Conservation (phyloP, 345 rosid genomes). For the Zanthoxylum bungeanum region DNA sequence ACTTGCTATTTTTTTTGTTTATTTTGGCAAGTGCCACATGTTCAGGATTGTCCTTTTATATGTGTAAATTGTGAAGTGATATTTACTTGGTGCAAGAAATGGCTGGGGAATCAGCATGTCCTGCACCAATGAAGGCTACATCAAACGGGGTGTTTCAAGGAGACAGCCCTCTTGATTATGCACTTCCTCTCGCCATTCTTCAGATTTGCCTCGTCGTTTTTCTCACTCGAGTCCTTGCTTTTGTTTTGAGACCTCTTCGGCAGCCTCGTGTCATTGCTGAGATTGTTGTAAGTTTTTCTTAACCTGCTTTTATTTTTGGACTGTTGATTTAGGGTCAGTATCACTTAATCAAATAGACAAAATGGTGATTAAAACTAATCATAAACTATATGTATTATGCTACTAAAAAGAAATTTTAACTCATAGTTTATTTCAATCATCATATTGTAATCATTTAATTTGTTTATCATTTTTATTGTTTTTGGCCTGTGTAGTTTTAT, state of each 20-base stretch:
- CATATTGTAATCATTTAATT: too few species aligned
- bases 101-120: conserved; percentile 32
- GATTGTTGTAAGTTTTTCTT: conserved; percentile 61
- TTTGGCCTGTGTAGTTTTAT: too few species aligned
- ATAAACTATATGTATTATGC: too few species aligned
- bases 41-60: too few species aligned
- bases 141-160: conserved; percentile 88
- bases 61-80: too few species aligned
- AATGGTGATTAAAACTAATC: too few species aligned
- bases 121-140: conserved; percentile 68
- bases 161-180: conserved; percentile 64
- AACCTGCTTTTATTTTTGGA: not conserved
- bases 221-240: conserved; percentile 75
- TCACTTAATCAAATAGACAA: too few species aligned
- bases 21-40: not conserved
- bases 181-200: conserved; percentile 84
- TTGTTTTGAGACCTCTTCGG: conserved; percentile 65
- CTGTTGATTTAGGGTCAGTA: too few species aligned
- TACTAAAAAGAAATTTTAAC: too few species aligned
- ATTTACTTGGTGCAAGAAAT: conserved; percentile 2
- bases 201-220: conserved; percentile 79
- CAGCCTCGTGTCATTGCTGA: conserved; percentile 99
- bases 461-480: too few species aligned
- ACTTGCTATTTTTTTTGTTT: not conserved
- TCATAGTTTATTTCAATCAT: too few species aligned